Evolutionary conservation across 2,329 filamentous ascomycete species (phyloP), one percentile per base, ranked within the genome.

Genomic region (Phialocephala subalpina): DNA sequence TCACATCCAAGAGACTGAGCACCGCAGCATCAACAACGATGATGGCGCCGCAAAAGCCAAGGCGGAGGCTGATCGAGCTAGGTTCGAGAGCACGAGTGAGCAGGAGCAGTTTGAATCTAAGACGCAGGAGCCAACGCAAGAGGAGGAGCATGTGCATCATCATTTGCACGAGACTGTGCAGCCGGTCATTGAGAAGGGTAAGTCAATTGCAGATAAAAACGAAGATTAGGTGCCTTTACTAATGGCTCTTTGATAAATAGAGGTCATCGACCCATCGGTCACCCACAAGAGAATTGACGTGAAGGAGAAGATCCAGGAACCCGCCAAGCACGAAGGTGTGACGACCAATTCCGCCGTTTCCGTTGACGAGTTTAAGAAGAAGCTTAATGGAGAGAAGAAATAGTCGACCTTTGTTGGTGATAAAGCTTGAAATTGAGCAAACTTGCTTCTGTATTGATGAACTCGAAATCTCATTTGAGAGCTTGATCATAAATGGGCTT

Each of bases 241-340:
- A 60, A 65, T 59, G n/a, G n/a, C n/a, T n/a, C n/a, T n/a, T n/a
- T 58, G 14, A 25, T 59, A 11, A 25, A 62, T 36, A 76, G 87
- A 92, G 69, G 86, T 84, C 0, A 81, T 92, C 33, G 85, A 90
- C 69, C 88, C 88, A 1, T 82, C 86, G 18, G 83, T 92, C 2
- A 82, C 91, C 0, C 90, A 93, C 80, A 92, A 88, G 25, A 91
- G 88, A 1, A 82, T 90, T 0, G 90, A 90, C 0, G 84, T 92
- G 47, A 90, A 92, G 70, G 90, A 93, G 79, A 84, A 85, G 1
- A 90, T 92, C 74, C 87, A 92, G 72, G 86, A 89, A 58, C 81
- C 83, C 9, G 81, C 89, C 1, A 82, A 90, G 63, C 86, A 91
- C 74, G 90, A 93, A 73, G 81, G 83, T 47, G 83, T 87, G 1